Evolutionary conservation across 2,329 filamentous ascomycete species (phyloP).

Genomic region (Epichloe scottii): DNA sequence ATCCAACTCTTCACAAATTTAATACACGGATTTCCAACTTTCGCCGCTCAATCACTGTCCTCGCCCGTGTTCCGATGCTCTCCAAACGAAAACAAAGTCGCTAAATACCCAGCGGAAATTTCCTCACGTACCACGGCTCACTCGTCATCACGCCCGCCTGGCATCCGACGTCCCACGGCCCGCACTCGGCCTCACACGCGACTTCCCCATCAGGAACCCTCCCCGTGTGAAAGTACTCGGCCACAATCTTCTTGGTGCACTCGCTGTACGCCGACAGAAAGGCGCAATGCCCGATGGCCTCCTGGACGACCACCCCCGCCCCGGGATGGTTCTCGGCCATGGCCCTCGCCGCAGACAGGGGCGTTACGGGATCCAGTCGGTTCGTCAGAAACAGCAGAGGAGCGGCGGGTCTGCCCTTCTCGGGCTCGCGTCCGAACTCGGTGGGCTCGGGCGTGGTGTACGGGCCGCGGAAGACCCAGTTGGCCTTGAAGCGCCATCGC

Average conservation of each 20-base stretch:
- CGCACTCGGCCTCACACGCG: conserved; percentile 11
- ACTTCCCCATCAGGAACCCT: conserved; percentile 10
- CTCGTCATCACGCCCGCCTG: background rate
- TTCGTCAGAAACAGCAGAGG: conserved; percentile 33
- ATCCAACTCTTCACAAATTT: no score
- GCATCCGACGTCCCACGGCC: conserved; percentile 9
- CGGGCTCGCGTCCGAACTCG: background rate
- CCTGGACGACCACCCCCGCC: conserved; percentile 11
- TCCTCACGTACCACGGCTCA: background rate
- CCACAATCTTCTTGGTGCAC: conserved; percentile 9
- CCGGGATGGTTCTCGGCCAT: conserved; percentile 11
- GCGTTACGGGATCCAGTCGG: conserved; percentile 33
- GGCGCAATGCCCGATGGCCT: conserved; percentile 12
- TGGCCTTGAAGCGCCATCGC: conserved; percentile 24
- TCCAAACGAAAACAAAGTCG: background rate
- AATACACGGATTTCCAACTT: no score
- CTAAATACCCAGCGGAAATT: conserved; percentile 2
- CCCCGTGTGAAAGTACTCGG: conserved; percentile 11
- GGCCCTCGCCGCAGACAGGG: conserved; percentile 14
- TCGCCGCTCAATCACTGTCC: background rate
- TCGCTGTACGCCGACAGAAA: conserved; percentile 6
- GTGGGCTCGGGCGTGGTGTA: conserved; percentile 18
- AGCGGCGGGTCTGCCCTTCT: conserved; percentile 22
- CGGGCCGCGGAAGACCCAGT: conserved; percentile 27
- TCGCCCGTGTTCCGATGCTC: background rate